phyloP scores from a whole-genome alignment of 768 basidiomycete species.

The Suillus subaureus region DNA sequence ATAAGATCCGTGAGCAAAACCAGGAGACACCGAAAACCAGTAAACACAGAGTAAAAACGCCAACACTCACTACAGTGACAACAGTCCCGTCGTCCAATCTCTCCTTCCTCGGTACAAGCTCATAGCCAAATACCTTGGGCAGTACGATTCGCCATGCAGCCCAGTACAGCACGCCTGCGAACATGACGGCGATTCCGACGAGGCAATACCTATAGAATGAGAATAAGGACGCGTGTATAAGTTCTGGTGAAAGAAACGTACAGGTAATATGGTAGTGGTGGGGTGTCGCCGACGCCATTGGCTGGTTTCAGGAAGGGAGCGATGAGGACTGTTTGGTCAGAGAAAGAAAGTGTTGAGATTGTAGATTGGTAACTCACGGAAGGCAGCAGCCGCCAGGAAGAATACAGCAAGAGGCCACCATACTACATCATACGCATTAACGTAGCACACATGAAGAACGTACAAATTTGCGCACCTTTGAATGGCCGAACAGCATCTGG shows the following conservation, averaged over 20 bases:
- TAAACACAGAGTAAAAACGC: background rate
- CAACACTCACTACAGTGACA: constrained; percentile 48
- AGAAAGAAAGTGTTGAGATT: background rate
- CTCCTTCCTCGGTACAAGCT: constrained; percentile 50
- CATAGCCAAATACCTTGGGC: constrained; percentile 50
- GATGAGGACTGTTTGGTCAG: constrained; percentile 45
- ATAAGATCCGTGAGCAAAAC: background rate
- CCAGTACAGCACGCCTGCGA: constrained; percentile 54
- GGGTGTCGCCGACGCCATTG: constrained; percentile 58
- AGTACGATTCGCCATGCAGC: constrained; percentile 52
- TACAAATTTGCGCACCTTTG: constrained; percentile 39
- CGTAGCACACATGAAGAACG: background rate
- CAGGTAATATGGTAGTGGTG: constrained; percentile 62
- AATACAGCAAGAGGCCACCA: constrained; percentile 59
- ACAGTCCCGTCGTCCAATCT: constrained; percentile 53
- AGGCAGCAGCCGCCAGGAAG: constrained; percentile 51
- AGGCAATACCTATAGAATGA: constrained; percentile 45
- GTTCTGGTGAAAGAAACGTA: constrained; percentile 13
- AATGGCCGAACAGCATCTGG: constrained; percentile 53
- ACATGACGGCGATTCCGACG: constrained; percentile 52
- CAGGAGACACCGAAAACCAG: background rate
- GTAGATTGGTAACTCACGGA: constrained; percentile 40
- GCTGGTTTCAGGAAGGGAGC: constrained; percentile 58
- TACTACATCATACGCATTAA: constrained; percentile 34
- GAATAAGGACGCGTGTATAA: background rate